Base-by-base conservation (phyloP, 495 filamentous ascomycete species). In the Hypoxylon rickii region DNA sequence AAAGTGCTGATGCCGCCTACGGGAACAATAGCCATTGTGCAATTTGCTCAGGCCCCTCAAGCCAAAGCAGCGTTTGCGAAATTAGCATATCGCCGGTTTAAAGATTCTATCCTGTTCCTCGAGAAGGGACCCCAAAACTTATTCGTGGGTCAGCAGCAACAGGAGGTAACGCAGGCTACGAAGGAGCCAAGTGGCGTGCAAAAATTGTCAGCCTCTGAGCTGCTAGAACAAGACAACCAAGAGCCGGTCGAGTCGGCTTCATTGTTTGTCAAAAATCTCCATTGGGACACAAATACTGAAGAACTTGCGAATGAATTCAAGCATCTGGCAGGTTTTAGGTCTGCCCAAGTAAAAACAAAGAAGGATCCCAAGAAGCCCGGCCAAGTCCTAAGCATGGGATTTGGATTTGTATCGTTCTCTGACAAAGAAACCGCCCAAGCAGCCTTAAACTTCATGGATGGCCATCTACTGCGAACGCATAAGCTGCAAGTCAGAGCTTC, bases 101-200 rank as follows among this genome's bases (percentile, higher is more conserved):
- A 94, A 63, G 90, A 93, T 51, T 92, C 89, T 3, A 83, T 97
- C 22, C 74, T 99, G 15, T 97, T 95, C 66, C 77, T 99, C 20
- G 94, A 99, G 67, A 96, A 95, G 68, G 94, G 88, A 1, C 94
- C 94, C 5, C 89, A 88, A 69, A 82, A 88, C 55, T 66, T 98
- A 20, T 96, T 98, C 63, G 73, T 67, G 10, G 69, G 62, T 55
- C 75, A 74, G 43, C 70, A 69, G 15, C 63, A 64, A 19, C 63
- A 64, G 17, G 54, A 49, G 13, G 47, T 44, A 12, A 15, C 1
- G 4, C 42, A 29, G n/a, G 38, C 43, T 13, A 36, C 31, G 5
- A 66, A 67, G 49, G 65, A 66, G 19, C 64, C 68, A 45, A 64
- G 58, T 20, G 68, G 70, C 16, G 58, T 76, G 7, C 69, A 76